Conservation (phyloP, 768 basidiomycete species). For the Inosperma sp. region DNA sequence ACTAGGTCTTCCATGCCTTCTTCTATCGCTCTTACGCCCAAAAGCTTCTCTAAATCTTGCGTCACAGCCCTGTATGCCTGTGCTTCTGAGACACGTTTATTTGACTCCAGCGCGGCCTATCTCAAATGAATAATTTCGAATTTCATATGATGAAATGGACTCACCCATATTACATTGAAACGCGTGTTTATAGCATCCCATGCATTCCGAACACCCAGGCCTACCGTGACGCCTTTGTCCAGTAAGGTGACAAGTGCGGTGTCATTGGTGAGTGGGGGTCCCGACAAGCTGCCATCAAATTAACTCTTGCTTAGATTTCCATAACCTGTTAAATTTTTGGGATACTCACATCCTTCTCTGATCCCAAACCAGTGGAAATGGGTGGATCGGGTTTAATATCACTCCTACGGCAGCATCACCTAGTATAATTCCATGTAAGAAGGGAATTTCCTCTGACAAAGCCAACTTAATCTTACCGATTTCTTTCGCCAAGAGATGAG, state of each 20-base stretch:
- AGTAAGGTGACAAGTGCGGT: slow-evolving; percentile 60
- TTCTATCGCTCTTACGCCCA: slow-evolving; percentile 37
- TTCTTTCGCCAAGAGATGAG: slow-evolving; percentile 62
- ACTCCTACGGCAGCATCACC: slow-evolving; percentile 48
- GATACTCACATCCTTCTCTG: slow-evolving; percentile 52
- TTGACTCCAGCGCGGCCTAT: slow-evolving; percentile 46
- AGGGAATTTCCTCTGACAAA: background rate
- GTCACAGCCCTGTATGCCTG: slow-evolving; percentile 44
- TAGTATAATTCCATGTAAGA: slow-evolving; percentile 17
- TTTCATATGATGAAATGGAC: slow-evolving; percentile 20
- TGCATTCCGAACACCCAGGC: slow-evolving; percentile 58
- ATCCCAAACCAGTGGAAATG: slow-evolving; percentile 75
- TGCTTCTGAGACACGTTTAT: slow-evolving; percentile 37
- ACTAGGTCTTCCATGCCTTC: slow-evolving; percentile 54
- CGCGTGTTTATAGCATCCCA: slow-evolving; percentile 73
- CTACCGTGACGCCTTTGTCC: slow-evolving; percentile 75
- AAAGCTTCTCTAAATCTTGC: slow-evolving; percentile 39
- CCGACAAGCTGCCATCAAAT: slow-evolving; percentile 50
- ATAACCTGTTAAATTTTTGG: background rate
- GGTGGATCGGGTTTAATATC: slow-evolving; percentile 51
- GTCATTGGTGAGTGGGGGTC: slow-evolving; percentile 66
- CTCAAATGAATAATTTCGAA: slow-evolving; percentile 7
- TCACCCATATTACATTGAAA: slow-evolving; percentile 77
- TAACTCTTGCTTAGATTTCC: slow-evolving; percentile 5
- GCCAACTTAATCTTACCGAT: slow-evolving; percentile 38